Evolutionary conservation across 176 grass and related monocot genomes (phyloP).

Genomic region (Oryza brachyantha): DNA sequence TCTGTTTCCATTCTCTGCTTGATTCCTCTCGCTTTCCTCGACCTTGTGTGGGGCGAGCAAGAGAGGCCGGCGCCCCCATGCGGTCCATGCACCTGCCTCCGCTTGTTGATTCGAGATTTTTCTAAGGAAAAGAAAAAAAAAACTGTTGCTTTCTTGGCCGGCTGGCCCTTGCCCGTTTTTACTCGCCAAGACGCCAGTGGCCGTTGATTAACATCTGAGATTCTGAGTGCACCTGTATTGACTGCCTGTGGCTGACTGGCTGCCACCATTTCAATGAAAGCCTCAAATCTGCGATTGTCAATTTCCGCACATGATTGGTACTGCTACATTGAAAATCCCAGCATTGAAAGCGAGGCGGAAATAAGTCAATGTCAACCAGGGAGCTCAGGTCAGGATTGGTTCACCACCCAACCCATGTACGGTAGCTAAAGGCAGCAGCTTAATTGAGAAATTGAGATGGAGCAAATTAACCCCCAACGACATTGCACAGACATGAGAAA

Average conservation of each 20-base stretch:
- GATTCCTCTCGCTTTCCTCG: background rate
- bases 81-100: background rate
- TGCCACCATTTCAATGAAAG: background rate
- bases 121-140: background rate
- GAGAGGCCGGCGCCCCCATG: no score
- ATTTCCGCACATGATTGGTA: background rate
- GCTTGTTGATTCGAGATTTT: background rate
- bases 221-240: background rate
- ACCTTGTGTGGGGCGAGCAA: background rate
- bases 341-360: background rate
- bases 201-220: background rate
- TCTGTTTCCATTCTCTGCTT: background rate
- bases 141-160: background rate
- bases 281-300: no score
- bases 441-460: background rate
- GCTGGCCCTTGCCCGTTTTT: background rate
- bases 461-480: background rate
- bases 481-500: no score
- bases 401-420: background rate
- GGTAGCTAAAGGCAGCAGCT: background rate
- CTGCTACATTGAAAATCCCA: background rate
- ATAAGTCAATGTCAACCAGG: background rate
- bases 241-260: background rate
- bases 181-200: background rate
- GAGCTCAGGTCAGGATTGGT: background rate